These are phyloP conservation scores for Echinosophora koreensis DNA, from an alignment of 306 rosid species.

Conservation along the genomic window DNA sequence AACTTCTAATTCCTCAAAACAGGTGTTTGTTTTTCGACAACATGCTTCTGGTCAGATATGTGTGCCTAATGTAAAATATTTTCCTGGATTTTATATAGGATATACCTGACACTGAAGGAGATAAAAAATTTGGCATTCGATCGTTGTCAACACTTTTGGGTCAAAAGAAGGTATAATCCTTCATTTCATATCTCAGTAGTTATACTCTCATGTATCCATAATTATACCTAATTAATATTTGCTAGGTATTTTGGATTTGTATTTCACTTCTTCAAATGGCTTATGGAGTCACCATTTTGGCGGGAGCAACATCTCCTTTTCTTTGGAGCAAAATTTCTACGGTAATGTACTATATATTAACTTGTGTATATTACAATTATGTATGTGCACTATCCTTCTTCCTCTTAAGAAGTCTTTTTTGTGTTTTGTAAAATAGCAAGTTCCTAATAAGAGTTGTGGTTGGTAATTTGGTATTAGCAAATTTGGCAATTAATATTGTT, in stretches of 20 bases:
- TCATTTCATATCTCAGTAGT: conserved; percentile 6
- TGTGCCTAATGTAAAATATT: not conserved
- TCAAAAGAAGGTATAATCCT: conserved; percentile 58
- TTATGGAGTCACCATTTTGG: conserved; percentile 63
- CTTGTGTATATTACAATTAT: not conserved
- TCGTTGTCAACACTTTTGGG: conserved; percentile 74
- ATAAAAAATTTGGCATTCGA: conserved; percentile 65
- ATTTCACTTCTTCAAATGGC: conserved; percentile 73
- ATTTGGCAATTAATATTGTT: too few relatives aligned
- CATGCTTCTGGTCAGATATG: not conserved
- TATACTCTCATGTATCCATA: not conserved
- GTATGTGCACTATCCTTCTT: not conserved
- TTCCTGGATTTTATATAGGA: conserved; percentile 56
- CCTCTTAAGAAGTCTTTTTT: not conserved
- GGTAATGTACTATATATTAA: conserved; percentile 38
- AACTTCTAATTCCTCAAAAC: not conserved
- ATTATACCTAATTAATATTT: conserved; percentile 33
- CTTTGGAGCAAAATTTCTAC: conserved; percentile 67
- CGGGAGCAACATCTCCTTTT: conserved; percentile 65
- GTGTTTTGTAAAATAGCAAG: too few relatives aligned
- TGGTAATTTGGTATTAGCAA: too few relatives aligned
- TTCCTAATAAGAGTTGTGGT: too few relatives aligned
- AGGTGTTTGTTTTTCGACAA: not conserved
- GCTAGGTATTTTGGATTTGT: conserved; percentile 79
- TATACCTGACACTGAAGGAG: conserved; percentile 82